Evolutionary conservation across 2,329 filamentous ascomycete genomes (phyloP), one percentile per base, ranked within the genome.

Genomic region (Raffaelea albimanens): DNA sequence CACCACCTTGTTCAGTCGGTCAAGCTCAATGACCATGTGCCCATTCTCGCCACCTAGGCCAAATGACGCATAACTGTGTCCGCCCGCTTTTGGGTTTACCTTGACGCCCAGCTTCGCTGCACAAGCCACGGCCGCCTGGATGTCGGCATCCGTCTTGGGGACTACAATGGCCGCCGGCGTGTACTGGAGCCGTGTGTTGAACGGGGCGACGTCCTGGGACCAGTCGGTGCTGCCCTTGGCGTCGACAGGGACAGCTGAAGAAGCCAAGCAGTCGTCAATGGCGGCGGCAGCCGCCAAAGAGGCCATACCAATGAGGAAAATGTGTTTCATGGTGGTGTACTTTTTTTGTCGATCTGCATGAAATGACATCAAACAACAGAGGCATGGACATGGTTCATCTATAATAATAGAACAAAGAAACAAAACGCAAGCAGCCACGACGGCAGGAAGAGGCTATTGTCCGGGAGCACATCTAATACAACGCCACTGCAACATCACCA

Each of bases 41-140:
- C 71, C 71, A 48, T 75, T 62, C 54, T 71, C 65, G 8, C 72
- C 72, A 25, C 71, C 71, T 1, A 71, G 64, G 4, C 69, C 70
- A 50, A 67, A 69, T 0, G 68, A 70, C 1, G 67, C 71, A 52
- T 76, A 77, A 3, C 67, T 72, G 57, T 76, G 73, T 4, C 73
- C 73, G 25, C 73, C 73, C 46, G 68, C 67, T 52, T 70, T 70
- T 25, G 72, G 67, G 44, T 69, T 71, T 14, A 73, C 69, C 56
- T 70, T 72, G 48, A 72, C 52, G 7, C 61, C 61, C n/a, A 61
- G 56, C 49, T 64, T 51, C 7, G 56, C 58, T 31, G 69, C 73
- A 53, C 72, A 76, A 4, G 60, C 55, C 5, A 77, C 68, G 7
- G 70, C 68, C 47, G 67, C 64, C 42, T 69, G 67, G 4, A 75